Base-by-base conservation (phyloP, 257 asterid species). In the Euphrasia confusa region DNA sequence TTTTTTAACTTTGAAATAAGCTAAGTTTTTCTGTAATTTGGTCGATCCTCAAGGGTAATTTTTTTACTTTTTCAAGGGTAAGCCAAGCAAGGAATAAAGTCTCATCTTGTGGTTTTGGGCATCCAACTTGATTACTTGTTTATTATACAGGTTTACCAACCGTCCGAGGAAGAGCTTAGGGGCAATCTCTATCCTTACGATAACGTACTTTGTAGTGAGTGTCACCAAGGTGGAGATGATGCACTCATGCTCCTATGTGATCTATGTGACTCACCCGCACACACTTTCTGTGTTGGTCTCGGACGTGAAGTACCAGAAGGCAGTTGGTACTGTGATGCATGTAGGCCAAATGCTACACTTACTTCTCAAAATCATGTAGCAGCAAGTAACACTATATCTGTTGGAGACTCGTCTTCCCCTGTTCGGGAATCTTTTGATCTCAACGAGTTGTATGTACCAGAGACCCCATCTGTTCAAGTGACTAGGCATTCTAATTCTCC, bases 111-210 rank as follows among this genome's bases (percentile, higher is more conserved):
- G 30, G 50, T 37, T 37, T 33, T 48, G 14, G 28, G 56, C 17
- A 3, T 24, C 54, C 35, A 50, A 37, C 30, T 63, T 74, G 11
- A 30, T 44, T 12, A 50, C 61, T 42, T 52, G 35, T 27, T 55
- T 47, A 47, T 37, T 54, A 7, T 66, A 28, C 80, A 88, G 96
- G 90, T 88, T 65, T 88, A 88, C 77, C 86, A 80, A 71, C 95
- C 95, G 52, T 78, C 95, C 42, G 92, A 78, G 74, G 96, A 88
- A 77, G 96, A 88, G 82, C 86, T 88, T 42, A 75, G 82, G 75
- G 81, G 81, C 63, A 80, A 65, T 71, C 72, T 85, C 52, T 87
- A 85, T 75, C 92, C 86, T 21, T 83, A 85, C 27, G 88, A 80
- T 73, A 75, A 72, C 66, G 81, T 81, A 18, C 32, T 75, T 26